Percentiles rank a stretch among this genome's conserved stretches.
Evolutionary conservation across 306 rosid species (phyloP).

Genomic region (Cicer chorassanicum): DNA sequence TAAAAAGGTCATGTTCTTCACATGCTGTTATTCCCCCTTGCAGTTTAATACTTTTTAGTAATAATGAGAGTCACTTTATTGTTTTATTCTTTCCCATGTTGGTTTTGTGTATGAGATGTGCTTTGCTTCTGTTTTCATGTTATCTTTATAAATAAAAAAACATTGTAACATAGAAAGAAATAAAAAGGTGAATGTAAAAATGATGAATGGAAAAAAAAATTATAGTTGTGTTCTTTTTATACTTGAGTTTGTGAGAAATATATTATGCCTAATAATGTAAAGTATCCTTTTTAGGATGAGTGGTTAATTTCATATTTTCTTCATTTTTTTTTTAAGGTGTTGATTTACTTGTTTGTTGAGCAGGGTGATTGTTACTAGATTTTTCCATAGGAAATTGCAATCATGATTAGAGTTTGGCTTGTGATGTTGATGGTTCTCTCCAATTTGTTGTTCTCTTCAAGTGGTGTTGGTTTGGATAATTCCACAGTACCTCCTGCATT

Average conservation of each 20-base stretch:
- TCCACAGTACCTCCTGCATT: slow-evolving; percentile 68
- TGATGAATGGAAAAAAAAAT: neutral
- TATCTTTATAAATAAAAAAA: neutral
- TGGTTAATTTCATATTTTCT: slow-evolving; percentile 33
- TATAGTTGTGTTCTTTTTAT: neutral
- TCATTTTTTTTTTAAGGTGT: slow-evolving; percentile 20
- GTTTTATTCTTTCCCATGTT: slow-evolving; percentile 33
- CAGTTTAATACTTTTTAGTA: slow-evolving; percentile 28
- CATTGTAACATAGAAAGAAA: neutral
- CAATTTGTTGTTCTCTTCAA: slow-evolving; percentile 54
- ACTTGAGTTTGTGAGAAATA: neutral
- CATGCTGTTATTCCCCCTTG: neutral
- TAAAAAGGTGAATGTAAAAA: neutral
- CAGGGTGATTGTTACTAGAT: slow-evolving; percentile 48
- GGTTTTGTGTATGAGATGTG: slow-evolving; percentile 34
- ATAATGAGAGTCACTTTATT: slow-evolving; percentile 14
- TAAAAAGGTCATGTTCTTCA: slow-evolving; percentile 16
- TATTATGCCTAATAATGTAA: slow-evolving; percentile 10
- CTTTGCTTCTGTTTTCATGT: slow-evolving; percentile 31
- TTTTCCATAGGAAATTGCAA: slow-evolving; percentile 38
- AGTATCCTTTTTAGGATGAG: slow-evolving; percentile 11
- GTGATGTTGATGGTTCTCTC: slow-evolving; percentile 54
- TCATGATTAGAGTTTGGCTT: slow-evolving; percentile 60
- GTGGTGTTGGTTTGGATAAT: slow-evolving; percentile 54
- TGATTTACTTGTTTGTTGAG: slow-evolving; percentile 41